Base-by-base conservation (phyloP, 345 rosid genomes). In the Linum usitatissimum region DNA sequence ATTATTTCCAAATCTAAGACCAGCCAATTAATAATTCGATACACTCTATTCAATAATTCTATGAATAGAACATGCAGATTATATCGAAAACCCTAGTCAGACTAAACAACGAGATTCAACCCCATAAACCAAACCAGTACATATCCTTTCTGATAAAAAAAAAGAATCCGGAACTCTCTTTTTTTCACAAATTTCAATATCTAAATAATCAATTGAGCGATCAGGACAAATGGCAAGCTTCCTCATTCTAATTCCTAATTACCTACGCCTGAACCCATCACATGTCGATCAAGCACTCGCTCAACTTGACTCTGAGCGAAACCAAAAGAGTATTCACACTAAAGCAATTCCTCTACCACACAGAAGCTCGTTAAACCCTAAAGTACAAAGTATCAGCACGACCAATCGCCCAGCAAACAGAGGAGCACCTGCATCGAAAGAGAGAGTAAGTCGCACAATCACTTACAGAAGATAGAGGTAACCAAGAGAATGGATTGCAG, bases 401-500 rank as follows among this genome's bases (percentile, higher is more conserved):
- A 45, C 17, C 14, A 45, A 45, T 45, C 17, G 38, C 51, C 51
- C 51, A 45, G 51, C 51, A 13, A 45, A 45, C 51, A 15, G 10
- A 45, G 13, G 14, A 45, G 38, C 38, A 34, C 38, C 1, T 7
- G 38, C 38, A 34, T 34, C 38, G 38, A 13, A 54, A 18, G 57
- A 19, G 68, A 73, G 17, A 17, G 13, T 4, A 13, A 31, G 18
- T 17, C 23, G 55, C 64, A 53, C 9, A 70, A 67, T 13, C 20
- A 40, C 55, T 76, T 71, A 87, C 95, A 87, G 79, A 70, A 87
- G 30, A 74, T 74, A 84, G 51, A 87, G 81, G 78, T 83, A 87
- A 64, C 95, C 91, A 19, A 87, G 88, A 66, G 95, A 83, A 70
- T 87, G 88, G 56, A 63, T 77, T 57, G 77, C 64, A 12, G 91